Evolutionary conservation across 306 rosid species (phyloP), one percentile per base, ranked within the genome.

Genomic region (Echinosophora koreensis): DNA sequence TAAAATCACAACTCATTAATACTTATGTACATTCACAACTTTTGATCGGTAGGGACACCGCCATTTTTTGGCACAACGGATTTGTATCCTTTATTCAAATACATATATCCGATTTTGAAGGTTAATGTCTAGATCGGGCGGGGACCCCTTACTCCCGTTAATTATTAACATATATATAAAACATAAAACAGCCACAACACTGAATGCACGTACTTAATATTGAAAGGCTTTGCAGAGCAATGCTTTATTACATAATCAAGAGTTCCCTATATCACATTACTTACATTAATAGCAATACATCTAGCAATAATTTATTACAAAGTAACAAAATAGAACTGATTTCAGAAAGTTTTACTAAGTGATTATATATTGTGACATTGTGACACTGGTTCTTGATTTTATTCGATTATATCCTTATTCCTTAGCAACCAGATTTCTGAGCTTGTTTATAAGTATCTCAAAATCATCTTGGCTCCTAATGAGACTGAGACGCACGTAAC

Each of bases 381-480:
- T 10, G 5, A 46, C 51, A 10, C 51, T 46, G 4, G 12, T 46
- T 46, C 0, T 46, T 10, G 12, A 46, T 3, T 46, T 11, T 73
- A 27, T 15, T 60, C 6, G 34, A 35, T n/a, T n/a, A 6, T 8
- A 6, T 8, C 5, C 32, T 16, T 16, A 11, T 3, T 82, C 79
- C 12, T 73, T 57, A 42, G 78, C 51, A 56, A 86, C 74, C 16
- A 88, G 68, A n/a, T 65, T 76, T 11, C 0, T 79, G 10, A 88
- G 66, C 35, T 68, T 78, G 14, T 62, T 78, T 49, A 85, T 64
- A 8, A 88, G 72, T 1, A 83, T 58, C 38, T 85, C 88, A 55
- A 83, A 88, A 35, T 86, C 88, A 68, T 86, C 92, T 58, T 86
- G 85, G 63, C 61, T 79, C 46, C 77, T 64, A 27, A 86, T 50